Conservation (phyloP, 192 early-diverging fungal species). For the Entomortierella parvispora region DNA sequence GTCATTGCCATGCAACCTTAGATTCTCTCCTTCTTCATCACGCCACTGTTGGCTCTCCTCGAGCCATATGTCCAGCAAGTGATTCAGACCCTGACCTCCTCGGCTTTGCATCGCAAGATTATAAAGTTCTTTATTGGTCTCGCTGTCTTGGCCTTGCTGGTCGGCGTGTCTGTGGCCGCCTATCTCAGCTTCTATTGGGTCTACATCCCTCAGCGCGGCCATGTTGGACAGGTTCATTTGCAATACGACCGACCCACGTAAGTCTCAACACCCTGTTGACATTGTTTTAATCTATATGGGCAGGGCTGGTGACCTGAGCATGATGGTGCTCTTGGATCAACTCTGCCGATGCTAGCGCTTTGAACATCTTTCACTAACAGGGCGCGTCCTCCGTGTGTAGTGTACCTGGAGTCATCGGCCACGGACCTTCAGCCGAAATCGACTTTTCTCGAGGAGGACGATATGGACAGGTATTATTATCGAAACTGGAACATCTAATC, state of each 20-base stretch:
- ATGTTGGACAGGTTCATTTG: conserved; percentile 52
- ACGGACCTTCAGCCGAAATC: conserved; percentile 36
- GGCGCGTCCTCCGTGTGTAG: too few relatives aligned
- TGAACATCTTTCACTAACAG: too few relatives aligned
- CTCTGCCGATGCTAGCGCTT: too few relatives aligned
- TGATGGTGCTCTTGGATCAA: too few relatives aligned
- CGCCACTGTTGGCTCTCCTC: conserved; percentile 44
- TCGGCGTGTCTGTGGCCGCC: conserved; percentile 41
- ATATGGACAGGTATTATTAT: conserved; percentile 32
- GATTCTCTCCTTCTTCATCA: conserved; percentile 55
- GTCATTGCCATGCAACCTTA: conserved; percentile 1
- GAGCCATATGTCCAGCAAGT: conserved; percentile 52
- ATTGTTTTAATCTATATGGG: too few relatives aligned
- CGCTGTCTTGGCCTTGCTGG: conserved; percentile 24
- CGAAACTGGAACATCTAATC: too few relatives aligned
- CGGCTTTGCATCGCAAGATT: conserved; percentile 50
- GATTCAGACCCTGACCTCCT: conserved; percentile 48
- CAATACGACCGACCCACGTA: conserved; percentile 56
- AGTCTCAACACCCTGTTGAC: too few relatives aligned
- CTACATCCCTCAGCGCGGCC: conserved; percentile 55
- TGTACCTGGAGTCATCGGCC: conserved; percentile 18
- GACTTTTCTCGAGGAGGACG: conserved; percentile 51
- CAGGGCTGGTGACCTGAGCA: not conserved
- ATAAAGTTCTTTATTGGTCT: conserved; percentile 52
- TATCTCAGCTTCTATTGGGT: conserved; percentile 58